Base-by-base conservation (phyloP, 352 stramenopile species). In the Peronospora destructor region DNA sequence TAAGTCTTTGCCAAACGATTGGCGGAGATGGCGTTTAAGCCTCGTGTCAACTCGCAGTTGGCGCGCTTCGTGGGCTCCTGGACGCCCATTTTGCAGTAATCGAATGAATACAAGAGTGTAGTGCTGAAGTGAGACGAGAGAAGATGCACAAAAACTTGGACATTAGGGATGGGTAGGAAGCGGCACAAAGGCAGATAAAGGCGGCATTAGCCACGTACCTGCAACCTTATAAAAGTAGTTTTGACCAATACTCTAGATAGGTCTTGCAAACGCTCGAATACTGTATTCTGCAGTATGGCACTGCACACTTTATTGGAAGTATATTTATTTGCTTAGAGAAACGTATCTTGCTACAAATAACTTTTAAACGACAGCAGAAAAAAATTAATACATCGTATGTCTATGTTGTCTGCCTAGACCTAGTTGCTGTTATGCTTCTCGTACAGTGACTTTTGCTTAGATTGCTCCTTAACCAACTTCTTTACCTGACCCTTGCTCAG, bases 381-480 rank as follows among this genome's bases (percentile, higher is more conserved):
- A n/a, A 4, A 34, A 14, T n/a, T 1, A 34, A 34, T n/a, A 4
- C 26, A 30, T 30, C 7, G n/a, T 19, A 23, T 12, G 25, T 13
- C 39, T 10, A 23, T 45, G 2, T 13, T 2, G 21, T 45, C n/a
- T n/a, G n/a, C n/a, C n/a, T n/a, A n/a, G n/a, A n/a, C n/a, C n/a
- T 45, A 33, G 8, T 61, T 69, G 26, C 51, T 63, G 52, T 63
- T 68, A 53, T 84, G 65, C 67, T 94, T 92, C 19, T 94, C 79
- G 56, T 84, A 92, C 2, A 94, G 66, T 56, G 91, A 81, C 59
- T 94, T 94, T 59, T 99, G 96, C 71, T 98, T 98, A 38, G 85
- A 72, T 64, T 94, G 85, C 40, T 98, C 93, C 71, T 99, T 99
- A 14, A 82, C 73, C 45, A 99, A 76, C 68, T 99, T 99, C 75